Conservation (phyloP, 129 eudicot genomes). For the Cynara cardunculus region DNA sequence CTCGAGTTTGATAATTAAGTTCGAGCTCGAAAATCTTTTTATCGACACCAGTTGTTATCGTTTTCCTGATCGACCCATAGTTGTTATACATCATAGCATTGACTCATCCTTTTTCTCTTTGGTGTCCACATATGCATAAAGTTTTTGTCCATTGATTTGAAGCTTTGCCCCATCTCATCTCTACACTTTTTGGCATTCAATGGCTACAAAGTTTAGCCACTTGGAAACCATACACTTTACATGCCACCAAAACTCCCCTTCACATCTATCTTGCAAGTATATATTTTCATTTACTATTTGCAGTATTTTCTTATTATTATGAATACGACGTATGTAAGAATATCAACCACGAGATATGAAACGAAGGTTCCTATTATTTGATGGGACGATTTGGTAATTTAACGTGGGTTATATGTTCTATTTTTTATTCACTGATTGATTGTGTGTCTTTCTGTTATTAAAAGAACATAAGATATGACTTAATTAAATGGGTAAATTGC, state of each 20-base stretch:
- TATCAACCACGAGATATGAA: not conserved
- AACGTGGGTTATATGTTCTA: too few species aligned
- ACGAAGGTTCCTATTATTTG: not conserved
- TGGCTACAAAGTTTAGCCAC: not conserved
- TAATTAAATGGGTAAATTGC: too few species aligned
- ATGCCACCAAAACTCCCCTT: not conserved
- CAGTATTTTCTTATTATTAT: not conserved
- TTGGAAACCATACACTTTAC: not conserved
- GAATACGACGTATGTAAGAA: not conserved
- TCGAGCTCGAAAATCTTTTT: not conserved
- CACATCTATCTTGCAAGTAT: not conserved
- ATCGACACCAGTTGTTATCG: not conserved
- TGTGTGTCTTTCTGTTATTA: not conserved
- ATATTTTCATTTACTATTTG: not conserved
- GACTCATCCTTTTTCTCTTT: not conserved
- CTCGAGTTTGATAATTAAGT: too few species aligned
- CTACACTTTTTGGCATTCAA: not conserved
- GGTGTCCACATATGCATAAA: not conserved
- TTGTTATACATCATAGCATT: not conserved
- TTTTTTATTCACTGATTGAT: too few species aligned
- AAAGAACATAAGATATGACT: not conserved
- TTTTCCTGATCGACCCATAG: too few species aligned
- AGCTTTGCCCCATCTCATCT: not conserved
- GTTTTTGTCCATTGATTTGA: not conserved
- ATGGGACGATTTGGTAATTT: not conserved